Conservation (phyloP, 805 yeast genomes). For the Cyberlindnera saturnus region DNA sequence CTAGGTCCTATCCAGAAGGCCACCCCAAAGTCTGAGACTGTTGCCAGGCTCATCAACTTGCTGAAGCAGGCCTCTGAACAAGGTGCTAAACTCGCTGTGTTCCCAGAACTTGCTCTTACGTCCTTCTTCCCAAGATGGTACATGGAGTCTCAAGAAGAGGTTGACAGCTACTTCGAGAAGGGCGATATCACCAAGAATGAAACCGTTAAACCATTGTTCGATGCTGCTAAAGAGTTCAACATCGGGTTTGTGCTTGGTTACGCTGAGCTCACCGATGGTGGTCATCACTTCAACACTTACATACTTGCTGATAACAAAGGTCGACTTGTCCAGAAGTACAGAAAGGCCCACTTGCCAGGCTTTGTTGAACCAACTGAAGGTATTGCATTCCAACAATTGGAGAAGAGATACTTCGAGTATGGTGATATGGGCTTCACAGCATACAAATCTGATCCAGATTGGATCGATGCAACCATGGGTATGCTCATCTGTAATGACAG, state of each 20-base stretch:
- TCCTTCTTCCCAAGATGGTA: constrained; percentile 33
- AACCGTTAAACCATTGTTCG: constrained; percentile 26
- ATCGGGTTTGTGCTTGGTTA: constrained; percentile 32
- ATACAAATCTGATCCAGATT: constrained; percentile 26
- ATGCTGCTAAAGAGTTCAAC: constrained; percentile 23
- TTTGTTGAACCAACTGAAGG: constrained; percentile 29
- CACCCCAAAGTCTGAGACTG: constrained; percentile 26
- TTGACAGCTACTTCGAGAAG: constrained; percentile 30
- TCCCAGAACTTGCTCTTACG: constrained; percentile 33
- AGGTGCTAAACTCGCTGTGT: constrained; percentile 29
- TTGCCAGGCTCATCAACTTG: constrained; percentile 25
- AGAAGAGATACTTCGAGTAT: constrained; percentile 32
- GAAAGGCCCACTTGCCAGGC: constrained; percentile 35
- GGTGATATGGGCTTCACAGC: constrained; percentile 35
- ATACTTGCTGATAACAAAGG: constrained; percentile 29
- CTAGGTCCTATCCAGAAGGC: constrained; percentile 29
- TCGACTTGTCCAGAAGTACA: constrained; percentile 26
- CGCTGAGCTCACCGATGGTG: constrained; percentile 33
- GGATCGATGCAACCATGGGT: constrained; percentile 33
- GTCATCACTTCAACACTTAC: constrained; percentile 30
- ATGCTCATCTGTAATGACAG: constrained; percentile 35
- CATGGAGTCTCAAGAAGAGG: constrained; percentile 28
- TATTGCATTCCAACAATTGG: constrained; percentile 30
- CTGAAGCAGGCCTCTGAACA: constrained; percentile 26
- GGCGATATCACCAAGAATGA: constrained; percentile 28